Evolutionary conservation across 2,329 filamentous ascomycete species (phyloP), one percentile per base, ranked within the genome.

Genomic region (Botrytis galanthina): DNA sequence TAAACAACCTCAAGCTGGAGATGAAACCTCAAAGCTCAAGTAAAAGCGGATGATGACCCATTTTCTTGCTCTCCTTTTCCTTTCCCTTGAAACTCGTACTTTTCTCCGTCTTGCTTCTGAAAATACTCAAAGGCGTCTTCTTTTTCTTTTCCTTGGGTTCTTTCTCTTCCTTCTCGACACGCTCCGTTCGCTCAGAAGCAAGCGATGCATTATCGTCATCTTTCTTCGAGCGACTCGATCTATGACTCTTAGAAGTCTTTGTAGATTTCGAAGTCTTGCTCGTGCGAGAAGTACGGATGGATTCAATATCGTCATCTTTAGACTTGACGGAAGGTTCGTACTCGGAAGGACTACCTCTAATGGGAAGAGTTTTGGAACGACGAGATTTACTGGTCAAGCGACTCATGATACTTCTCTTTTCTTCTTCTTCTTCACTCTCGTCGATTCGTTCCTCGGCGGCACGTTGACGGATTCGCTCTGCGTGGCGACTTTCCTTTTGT

Each of bases 381-480:
- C 70, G 61, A 22, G 70, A 46, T 72, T 59, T 72, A 20, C 70
- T 37, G 1, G 66, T 57, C 9, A 68, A 20, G 0, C 66, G 66
- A 57, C 71, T 73, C 44, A 61, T 42, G 2, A 51, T n/a, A 20
- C 64, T 61, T 39, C 71, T 70, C 16, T 39, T 1, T 22, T 72
- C 70, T 6, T 72, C 26, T 22, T 39, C 32, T 4, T 67, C 44
- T 22, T 39, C 71, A n/a, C 48, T 54, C 48, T 54, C 48, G 7
- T 73, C 72, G 4, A 60, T 42, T 16, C 72, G 35, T 63, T 73
- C 63, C 48, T 80, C 78, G 32, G 74, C 73, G 20, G 73, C 76
- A 18, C 79, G 63, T 37, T 78, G 76, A 16, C 75, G 73, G 44
- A 79, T 79, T 3, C 74, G 66, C 61, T 79, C 77, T 22, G 63